phyloP scores from a whole-genome alignment of 345 rosid species.

The Eutrema japonicum region DNA sequence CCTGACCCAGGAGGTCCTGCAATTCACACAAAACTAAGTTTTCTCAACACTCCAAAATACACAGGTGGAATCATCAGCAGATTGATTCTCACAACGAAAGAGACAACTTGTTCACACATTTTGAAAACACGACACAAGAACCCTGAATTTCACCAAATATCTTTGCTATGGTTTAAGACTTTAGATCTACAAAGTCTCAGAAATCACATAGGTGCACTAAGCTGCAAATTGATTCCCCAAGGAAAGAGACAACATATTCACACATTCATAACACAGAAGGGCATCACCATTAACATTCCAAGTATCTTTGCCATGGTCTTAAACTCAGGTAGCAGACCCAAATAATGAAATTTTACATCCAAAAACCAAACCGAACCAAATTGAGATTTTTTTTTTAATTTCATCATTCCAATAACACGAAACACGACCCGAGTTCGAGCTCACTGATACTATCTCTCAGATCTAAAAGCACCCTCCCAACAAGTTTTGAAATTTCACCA shows the following conservation, averaged over 20 bases:
- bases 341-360: constrained; percentile 5
- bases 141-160: background rate
- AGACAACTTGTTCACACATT: background rate
- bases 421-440: constrained; percentile 28
- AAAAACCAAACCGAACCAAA: constrained; percentile 7
- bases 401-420: constrained; percentile 10
- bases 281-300: background rate
- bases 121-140: constrained; percentile 13
- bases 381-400: background rate
- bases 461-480: constrained; percentile 20
- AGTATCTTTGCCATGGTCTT: background rate
- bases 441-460: constrained; percentile 26
- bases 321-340: background rate
- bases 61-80: background rate
- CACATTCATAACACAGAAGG: constrained; percentile 4
- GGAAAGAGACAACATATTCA: background rate
- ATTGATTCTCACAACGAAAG: background rate
- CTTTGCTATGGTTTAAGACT: background rate
- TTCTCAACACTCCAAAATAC: constrained; percentile 3
- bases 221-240: background rate
- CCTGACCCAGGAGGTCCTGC: constrained; percentile 98
- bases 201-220: background rate
- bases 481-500: constrained; percentile 14
- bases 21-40: constrained; percentile 23
- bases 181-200: constrained; percentile 1